Evolutionary conservation across 345 rosid genomes (phyloP).

Genomic region (Erodium maritimum): DNA sequence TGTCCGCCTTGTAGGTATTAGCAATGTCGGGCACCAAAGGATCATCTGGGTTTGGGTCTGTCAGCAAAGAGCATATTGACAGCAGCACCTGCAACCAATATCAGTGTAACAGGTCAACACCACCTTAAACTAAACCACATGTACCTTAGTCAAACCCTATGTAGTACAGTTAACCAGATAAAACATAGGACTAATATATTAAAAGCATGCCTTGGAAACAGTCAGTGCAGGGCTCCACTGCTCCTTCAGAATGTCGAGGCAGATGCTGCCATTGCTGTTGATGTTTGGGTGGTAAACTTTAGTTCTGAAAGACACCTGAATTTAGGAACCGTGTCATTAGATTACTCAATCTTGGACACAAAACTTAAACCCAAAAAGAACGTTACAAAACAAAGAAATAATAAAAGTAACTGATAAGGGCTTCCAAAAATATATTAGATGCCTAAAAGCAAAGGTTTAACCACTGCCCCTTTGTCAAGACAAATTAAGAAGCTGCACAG

Average conservation of each 20-base stretch:
- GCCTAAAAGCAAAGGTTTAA: too few relatives aligned
- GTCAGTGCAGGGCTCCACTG: not conserved
- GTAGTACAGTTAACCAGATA: not conserved
- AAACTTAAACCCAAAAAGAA: too few relatives aligned
- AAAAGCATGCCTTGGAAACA: not conserved
- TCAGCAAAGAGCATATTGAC: constrained; percentile 57
- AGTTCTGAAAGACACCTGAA: constrained; percentile 1
- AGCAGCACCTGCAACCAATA: constrained; percentile 39
- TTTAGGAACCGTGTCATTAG: not conserved
- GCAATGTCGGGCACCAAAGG: constrained; percentile 65
- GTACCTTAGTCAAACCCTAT: too few relatives aligned
- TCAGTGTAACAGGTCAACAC: too few relatives aligned
- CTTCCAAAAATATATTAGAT: too few relatives aligned
- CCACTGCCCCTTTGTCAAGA: too few relatives aligned
- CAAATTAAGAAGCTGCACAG: too few relatives aligned
- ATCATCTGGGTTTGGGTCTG: constrained; percentile 67
- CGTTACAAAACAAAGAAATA: too few relatives aligned
- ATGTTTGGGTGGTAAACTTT: not conserved
- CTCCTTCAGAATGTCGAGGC: constrained; percentile 4
- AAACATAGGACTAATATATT: not conserved
- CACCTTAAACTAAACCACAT: too few relatives aligned
- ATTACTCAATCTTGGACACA: too few relatives aligned
- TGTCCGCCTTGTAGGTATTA: constrained; percentile 54
- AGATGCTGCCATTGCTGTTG: constrained; percentile 6
- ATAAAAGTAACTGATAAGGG: too few relatives aligned